Evolutionary conservation across 768 basidiomycete species (phyloP), one percentile per base, ranked within the genome.

Genomic region (Psilocybe tampanensis): DNA sequence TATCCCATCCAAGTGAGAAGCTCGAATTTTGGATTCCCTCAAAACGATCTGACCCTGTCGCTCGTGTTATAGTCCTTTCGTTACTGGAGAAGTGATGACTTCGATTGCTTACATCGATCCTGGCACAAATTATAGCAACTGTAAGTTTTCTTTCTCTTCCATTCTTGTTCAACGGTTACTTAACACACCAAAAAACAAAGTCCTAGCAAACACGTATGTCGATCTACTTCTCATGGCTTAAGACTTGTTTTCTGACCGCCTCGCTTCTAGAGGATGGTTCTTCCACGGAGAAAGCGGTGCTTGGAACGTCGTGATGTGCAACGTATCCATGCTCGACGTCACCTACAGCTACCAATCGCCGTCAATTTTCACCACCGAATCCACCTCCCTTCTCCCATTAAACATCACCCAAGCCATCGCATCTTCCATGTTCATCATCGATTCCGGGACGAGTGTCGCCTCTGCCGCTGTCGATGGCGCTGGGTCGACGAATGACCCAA

Each of bases 291-390:
- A 45, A 15, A 53, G 8, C 0, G 43, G 52, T 2, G 52, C 52
- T 9, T 53, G 52, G 43, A 53, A 53, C 24, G 43, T 53, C 23
- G 29, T 53, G n/a, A 44, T 53, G 6, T 53, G 52, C 32, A 53
- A 53, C 3, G 12, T 53, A 2, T 44, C 52, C 17, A 41, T n/a
- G 21, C 43, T 53, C 42, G 52, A 45, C 12, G 43, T 53, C 26
- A 45, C 44, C 7, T 53, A 53, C 21, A 23, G 24, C 8, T 53
- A 53, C 29, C 3, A 19, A 18, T 44, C 52, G 5, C 13, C 52
- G 29, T 8, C 44, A 32, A n/a, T n/a, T n/a, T n/a, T n/a, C 26
- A 32, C 42, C 15, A 6, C 18, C 13, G 11, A 44, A n/a, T 13
- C 17, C 4, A 3, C 52, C 13, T 13, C 32, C 23, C 52, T 32